Evolutionary conservation across 2,329 filamentous ascomycete genomes (phyloP).

Genomic region (Torrubiella hemipterigena): DNA sequence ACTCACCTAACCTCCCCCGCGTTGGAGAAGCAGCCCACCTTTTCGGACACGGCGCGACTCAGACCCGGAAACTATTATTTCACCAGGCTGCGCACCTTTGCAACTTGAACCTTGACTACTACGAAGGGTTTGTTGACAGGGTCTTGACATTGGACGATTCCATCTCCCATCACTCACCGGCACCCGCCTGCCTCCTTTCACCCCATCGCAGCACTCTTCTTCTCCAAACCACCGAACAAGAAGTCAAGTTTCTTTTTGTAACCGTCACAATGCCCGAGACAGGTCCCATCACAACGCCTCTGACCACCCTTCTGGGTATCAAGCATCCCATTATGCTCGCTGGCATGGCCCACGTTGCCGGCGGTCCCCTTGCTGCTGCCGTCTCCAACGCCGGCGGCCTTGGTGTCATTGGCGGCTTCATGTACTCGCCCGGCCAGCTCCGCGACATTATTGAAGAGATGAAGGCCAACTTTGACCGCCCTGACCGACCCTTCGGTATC

Average conservation of each 20-base stretch:
- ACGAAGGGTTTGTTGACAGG: no score
- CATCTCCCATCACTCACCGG: no score
- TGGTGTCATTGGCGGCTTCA: conserved; percentile 60
- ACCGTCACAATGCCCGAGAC: conserved; percentile 1
- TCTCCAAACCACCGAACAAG: conserved; percentile 12
- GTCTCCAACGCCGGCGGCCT: conserved; percentile 83
- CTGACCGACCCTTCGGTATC: conserved; percentile 72
- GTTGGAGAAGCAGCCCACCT: no score
- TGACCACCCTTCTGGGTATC: conserved; percentile 70
- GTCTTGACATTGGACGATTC: no score
- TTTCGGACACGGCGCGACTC: no score
- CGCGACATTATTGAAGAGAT: conserved; percentile 74
- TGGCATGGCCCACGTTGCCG: conserved; percentile 82
- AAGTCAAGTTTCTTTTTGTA: no score
- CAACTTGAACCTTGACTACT: no score
- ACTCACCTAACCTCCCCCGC: no score
- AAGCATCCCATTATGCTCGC: conserved; percentile 82
- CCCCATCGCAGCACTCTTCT: no score
- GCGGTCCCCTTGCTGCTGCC: conserved; percentile 69
- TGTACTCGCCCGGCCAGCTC: conserved; percentile 62
- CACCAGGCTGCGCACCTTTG: no score
- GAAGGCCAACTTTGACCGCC: conserved; percentile 56
- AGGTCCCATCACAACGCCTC: conserved; percentile 58
- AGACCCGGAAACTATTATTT: no score
- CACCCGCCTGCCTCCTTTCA: no score